Evolutionary conservation across 257 asterid genomes (phyloP).

Genomic region (Solanum bulbocastanum): DNA sequence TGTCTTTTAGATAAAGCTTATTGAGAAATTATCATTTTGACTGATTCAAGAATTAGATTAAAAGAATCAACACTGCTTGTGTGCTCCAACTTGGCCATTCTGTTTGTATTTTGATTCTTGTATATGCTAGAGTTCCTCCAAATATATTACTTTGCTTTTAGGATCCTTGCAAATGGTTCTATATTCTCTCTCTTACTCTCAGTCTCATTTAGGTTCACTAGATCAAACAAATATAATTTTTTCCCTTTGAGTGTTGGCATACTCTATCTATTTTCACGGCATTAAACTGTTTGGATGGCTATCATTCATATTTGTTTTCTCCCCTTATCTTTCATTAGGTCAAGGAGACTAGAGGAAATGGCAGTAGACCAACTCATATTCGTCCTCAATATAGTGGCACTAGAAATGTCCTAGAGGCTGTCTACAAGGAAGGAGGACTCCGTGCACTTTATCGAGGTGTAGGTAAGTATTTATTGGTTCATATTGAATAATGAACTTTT

Average conservation of each 20-base stretch:
- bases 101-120: background rate
- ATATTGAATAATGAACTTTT: background rate
- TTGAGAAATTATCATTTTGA: background rate
- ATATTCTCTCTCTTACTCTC: background rate
- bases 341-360: constrained; percentile 39
- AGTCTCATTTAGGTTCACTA: background rate
- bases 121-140: background rate
- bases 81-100: background rate
- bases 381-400: constrained; percentile 64
- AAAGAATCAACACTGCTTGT: background rate
- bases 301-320: background rate
- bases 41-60: background rate
- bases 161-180: background rate
- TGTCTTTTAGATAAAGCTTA: background rate
- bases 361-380: constrained; percentile 21
- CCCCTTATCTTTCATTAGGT: constrained; percentile 26
- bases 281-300: background rate
- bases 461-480: constrained; percentile 33
- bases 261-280: background rate
- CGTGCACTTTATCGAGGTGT: constrained; percentile 89
- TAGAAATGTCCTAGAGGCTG: constrained; percentile 56
- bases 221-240: background rate
- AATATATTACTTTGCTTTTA: background rate
- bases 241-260: background rate
- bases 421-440: constrained; percentile 74